Evolutionary conservation across 179 eudicot species (phyloP), one percentile per base, ranked within the genome.

Genomic region (Heliamphora ciliata): DNA sequence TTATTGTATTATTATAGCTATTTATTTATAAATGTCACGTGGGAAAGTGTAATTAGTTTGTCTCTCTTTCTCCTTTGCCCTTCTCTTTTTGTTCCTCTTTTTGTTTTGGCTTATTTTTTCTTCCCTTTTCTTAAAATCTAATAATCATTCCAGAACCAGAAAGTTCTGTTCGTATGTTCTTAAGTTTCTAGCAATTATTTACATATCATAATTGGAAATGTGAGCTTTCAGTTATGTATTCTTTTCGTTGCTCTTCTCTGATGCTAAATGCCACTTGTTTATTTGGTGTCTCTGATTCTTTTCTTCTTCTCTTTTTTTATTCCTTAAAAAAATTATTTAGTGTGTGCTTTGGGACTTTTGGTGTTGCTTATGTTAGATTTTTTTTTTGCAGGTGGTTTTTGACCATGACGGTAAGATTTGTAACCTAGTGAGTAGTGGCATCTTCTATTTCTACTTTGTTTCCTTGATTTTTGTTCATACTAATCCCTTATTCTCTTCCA

Each of bases 301-400:
- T 70, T 73, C 7, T 47, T 44, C 17, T 21, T 79, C 55, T 4
- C 18, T 44, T 47, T 9, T 69, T 69, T 69, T 46, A 13, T 11
- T 44, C 51, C 1, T 40, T 69, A 15, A 6, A 15, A 44, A 52
- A 15, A 1, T 59, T 44, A 17, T 60, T 71, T 46, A 8, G 13
- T 70, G 2, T 77, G 10, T 63, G 3, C 13, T 47, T 63, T 60
- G 56, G 44, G 67, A 63, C 17, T 63, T 63, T 56, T 72, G 17
- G 51, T 71, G 31, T 17, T 56, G 72, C 69, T 83, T 82, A 59
- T 79, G 50, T 70, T 83, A 17, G 68, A 61, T 46, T 67, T 1
- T n/a, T 81, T 44, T 77, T 80, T 79, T 91, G 91, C 97, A 95
- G 98, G 98, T 93, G 86, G 97, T 95, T 83, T 95, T 95, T 86